Evolutionary conservation across 2,329 filamentous ascomycete species (phyloP).

Genomic region (Byssothecium circinans): DNA sequence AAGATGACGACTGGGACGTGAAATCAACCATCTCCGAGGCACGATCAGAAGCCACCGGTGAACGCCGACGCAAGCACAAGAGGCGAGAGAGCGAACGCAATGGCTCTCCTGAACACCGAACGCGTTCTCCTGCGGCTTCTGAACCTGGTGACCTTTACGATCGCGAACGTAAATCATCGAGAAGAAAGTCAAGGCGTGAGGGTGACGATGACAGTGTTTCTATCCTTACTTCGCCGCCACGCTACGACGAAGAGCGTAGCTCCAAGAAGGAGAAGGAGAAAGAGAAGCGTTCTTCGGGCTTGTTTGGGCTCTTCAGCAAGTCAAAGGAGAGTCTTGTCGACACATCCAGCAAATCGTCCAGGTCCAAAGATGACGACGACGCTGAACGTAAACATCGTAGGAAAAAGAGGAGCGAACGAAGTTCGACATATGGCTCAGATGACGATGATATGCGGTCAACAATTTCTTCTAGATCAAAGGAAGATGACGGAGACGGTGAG

Average conservation of each 20-base stretch:
- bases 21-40: constrained; percentile 44
- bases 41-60: constrained; percentile 37
- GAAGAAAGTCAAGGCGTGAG: constrained; percentile 46
- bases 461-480: constrained; percentile 29
- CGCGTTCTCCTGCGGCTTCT: constrained; percentile 41
- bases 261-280: constrained; percentile 44
- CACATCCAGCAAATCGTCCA: constrained; percentile 32
- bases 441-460: constrained; percentile 42
- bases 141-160: constrained; percentile 47
- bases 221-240: constrained; percentile 44
- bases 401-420: constrained; percentile 48
- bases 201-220: constrained; percentile 49
- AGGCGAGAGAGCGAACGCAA: constrained; percentile 36
- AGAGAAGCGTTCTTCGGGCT: constrained; percentile 48
- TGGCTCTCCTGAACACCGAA: constrained; percentile 31
- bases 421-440: constrained; percentile 43
- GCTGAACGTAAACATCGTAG: constrained; percentile 48
- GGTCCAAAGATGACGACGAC: constrained; percentile 42
- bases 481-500: constrained; percentile 47
- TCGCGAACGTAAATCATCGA: constrained; percentile 40
- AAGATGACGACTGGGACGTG: constrained; percentile 45
- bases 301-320: constrained; percentile 53
- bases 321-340: constrained; percentile 44
- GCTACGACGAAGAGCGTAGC: constrained; percentile 44
- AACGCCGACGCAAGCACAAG: constrained; percentile 38